Evolutionary conservation across 495 filamentous ascomycete species (phyloP).

Genomic region (Neurospora sp.): DNA sequence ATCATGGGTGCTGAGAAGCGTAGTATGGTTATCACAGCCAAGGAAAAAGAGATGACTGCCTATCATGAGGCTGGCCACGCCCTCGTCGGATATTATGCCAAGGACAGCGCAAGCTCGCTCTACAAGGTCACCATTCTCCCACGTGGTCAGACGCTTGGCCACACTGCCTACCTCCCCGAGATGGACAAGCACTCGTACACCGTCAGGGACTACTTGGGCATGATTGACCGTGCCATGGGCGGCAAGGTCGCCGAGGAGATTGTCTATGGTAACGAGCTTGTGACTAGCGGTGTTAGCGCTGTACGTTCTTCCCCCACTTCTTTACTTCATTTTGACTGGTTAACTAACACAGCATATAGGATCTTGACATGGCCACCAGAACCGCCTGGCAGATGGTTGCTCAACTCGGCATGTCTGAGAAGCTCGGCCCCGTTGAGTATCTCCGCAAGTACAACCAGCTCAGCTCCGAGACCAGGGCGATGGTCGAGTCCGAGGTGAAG

Average conservation of each 20-base stretch:
- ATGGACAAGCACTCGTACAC: conserved; percentile 79
- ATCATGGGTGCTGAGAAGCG: conserved; percentile 92
- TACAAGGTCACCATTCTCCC: conserved; percentile 98
- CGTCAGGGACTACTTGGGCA: conserved; percentile 60
- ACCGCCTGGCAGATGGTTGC: conserved; percentile 81
- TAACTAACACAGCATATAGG: conserved; percentile 38
- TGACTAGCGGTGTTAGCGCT: conserved; percentile 68
- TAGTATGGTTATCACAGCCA: conserved; percentile 76
- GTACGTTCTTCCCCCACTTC: conserved; percentile 39
- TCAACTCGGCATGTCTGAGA: conserved; percentile 75
- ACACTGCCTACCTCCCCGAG: conserved; percentile 76
- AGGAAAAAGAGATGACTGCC: conserved; percentile 81
- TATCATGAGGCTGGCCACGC: conserved; percentile 98
- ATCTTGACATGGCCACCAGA: conserved; percentile 69
- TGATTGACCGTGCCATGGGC: conserved; percentile 76
- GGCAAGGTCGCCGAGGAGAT: conserved; percentile 94
- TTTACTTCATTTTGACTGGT: background rate
- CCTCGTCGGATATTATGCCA: conserved; percentile 72
- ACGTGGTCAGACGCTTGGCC: conserved; percentile 71
- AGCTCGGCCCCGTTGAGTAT: conserved; percentile 83
- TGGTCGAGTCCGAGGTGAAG: conserved; percentile 80
- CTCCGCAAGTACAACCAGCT: conserved; percentile 65
- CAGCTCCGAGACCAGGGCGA: conserved; percentile 70
- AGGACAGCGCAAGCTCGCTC: conserved; percentile 54
- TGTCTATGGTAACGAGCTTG: conserved; percentile 76